Evolutionary conservation across 2,329 filamentous ascomycete species (phyloP).

Genomic region (Ophiobolus disseminans): DNA sequence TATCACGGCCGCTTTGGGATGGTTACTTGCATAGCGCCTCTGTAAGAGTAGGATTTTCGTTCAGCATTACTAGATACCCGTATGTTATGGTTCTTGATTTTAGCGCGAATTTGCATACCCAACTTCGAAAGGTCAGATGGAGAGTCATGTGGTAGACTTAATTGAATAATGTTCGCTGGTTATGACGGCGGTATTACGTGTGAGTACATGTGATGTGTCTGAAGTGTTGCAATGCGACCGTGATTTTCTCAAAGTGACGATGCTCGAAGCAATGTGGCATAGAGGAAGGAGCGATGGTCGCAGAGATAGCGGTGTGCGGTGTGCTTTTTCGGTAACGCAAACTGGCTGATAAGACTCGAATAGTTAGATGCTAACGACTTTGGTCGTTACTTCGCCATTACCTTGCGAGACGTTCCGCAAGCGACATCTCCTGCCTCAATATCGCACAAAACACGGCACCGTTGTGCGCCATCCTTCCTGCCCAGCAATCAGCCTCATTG

Average conservation of each 20-base stretch:
- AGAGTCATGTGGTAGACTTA: background rate
- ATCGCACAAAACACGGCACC: background rate
- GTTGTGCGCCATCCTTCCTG: slow-evolving; percentile 3
- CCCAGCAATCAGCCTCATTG: slow-evolving; percentile 11
- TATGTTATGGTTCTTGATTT: slow-evolving; percentile 35
- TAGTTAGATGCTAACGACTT: slow-evolving; percentile 14
- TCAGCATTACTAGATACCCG: slow-evolving; percentile 51
- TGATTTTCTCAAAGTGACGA: too few species aligned
- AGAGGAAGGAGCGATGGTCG: slow-evolving; percentile 15
- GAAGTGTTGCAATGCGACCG: too few species aligned
- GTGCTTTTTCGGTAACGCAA: slow-evolving; percentile 13
- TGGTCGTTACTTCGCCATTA: slow-evolving; percentile 7
- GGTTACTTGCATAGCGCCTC: slow-evolving; percentile 14
- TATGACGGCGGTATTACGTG: too few species aligned
- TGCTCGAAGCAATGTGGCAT: background rate
- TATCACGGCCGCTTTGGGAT: slow-evolving; percentile 19
- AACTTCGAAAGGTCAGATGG: background rate
- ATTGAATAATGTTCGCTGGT: slow-evolving; percentile 8
- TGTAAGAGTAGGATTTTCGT: slow-evolving; percentile 34
- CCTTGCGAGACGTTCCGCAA: slow-evolving; percentile 9
- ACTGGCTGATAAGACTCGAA: slow-evolving; percentile 18
- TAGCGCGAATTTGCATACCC: slow-evolving; percentile 17
- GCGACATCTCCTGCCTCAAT: background rate
- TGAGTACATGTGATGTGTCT: too few species aligned
- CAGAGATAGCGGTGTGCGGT: slow-evolving; percentile 30